phyloP scores from a whole-genome alignment of 768 basidiomycete species.

The Exidia glandulosa region DNA sequence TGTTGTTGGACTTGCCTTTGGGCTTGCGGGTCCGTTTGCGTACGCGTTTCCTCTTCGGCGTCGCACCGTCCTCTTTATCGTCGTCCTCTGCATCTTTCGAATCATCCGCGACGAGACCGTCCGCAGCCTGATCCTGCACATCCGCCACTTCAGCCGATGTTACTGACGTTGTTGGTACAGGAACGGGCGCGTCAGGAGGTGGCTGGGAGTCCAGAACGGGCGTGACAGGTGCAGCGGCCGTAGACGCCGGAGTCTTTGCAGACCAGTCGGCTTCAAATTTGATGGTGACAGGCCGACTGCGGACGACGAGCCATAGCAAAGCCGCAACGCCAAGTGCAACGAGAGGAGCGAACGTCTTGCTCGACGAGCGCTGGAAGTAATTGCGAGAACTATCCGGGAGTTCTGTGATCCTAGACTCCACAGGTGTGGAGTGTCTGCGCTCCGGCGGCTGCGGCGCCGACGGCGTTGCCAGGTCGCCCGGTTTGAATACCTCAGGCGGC shows the following conservation, averaged over 20 bases:
- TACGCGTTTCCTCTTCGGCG: constrained; percentile 18
- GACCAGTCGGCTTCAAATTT: background rate
- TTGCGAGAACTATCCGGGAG: no score
- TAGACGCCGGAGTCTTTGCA: no score
- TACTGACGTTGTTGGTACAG: background rate
- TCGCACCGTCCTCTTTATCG: constrained; percentile 12
- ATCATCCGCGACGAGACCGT: background rate
- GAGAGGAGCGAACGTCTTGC: background rate
- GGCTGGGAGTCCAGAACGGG: background rate
- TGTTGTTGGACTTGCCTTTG: constrained; percentile 38
- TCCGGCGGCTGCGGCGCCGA: no score
- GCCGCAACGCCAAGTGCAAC: background rate
- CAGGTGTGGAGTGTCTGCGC: no score
- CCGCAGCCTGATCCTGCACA: background rate
- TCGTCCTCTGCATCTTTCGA: constrained; percentile 14
- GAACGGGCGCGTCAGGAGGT: background rate
- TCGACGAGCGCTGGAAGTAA: background rate
- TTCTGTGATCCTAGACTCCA: no score
- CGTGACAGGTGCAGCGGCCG: background rate
- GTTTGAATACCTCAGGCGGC: no score
- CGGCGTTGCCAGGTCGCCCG: no score
- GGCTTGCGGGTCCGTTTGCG: constrained; percentile 22
- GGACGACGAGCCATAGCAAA: background rate
- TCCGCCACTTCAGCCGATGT: background rate
- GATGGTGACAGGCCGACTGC: no score